phyloP scores from a whole-genome alignment of 2,329 filamentous ascomycete genomes.

The Fusarium sp. region DNA sequence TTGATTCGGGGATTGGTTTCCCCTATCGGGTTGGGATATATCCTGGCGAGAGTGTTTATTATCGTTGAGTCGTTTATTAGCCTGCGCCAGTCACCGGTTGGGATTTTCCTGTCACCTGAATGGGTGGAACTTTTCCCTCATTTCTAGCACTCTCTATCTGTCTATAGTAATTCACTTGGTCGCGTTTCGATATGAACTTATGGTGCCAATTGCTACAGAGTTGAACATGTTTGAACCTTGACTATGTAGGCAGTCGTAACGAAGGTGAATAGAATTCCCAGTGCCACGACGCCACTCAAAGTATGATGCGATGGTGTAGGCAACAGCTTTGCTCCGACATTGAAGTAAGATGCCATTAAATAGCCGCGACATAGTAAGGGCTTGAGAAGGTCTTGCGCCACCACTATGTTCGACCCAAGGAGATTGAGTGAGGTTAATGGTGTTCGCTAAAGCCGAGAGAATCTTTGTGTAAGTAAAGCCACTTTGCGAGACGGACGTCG shows the following conservation, averaged over 20 bases:
- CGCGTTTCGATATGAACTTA: too few relatives aligned
- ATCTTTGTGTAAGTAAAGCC: rapidly evolving
- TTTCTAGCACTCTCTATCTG: not conserved
- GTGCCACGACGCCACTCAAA: not conserved
- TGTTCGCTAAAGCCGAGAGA: rapidly evolving
- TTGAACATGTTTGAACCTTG: not conserved
- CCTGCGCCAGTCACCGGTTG: not conserved
- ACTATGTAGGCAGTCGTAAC: rapidly evolving
- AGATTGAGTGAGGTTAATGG: not conserved
- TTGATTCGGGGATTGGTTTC: too few relatives aligned
- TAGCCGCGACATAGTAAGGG: not conserved
- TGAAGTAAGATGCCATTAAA: rapidly evolving
- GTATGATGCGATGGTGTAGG: rapidly evolving
- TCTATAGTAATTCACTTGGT: not conserved
- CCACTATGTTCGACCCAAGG: rapidly evolving
- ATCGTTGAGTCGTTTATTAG: not conserved
- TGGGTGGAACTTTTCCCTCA: not conserved
- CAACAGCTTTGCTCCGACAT: not conserved
- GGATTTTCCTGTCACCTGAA: not conserved
- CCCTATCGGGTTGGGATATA: rapidly evolving
- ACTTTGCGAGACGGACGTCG: rapidly evolving
- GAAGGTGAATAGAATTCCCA: not conserved
- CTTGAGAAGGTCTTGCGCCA: rapidly evolving
- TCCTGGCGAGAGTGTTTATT: not conserved
- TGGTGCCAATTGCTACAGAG: not conserved